Base-by-base conservation (phyloP, 2,329 filamentous ascomycete genomes). In the Aspergillus uvarum region DNA sequence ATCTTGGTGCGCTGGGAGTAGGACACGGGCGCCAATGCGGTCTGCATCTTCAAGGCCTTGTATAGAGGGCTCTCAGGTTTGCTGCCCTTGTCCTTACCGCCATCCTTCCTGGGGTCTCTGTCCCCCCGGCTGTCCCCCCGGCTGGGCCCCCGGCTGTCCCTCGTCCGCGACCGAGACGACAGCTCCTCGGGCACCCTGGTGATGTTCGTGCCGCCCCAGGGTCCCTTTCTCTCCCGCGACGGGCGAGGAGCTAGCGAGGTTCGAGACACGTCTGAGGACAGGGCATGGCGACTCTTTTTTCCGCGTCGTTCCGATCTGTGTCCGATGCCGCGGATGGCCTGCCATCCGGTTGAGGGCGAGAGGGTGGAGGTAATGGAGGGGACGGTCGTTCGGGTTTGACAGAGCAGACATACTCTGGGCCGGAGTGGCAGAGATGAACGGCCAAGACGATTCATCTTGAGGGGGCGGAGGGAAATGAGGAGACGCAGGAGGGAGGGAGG, bases 31-130 rank as follows among this genome's bases (percentile, higher is more conserved):
- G 90, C 81, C 64, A 98, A 80, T 2, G 90, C 83, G 54, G 87
- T 87, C 74, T 97, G 94, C 94, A 98, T 98, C 79, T 96, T 96
- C 75, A 98, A 81, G 4, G 94, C 93, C 73, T 96, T 93, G 76
- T 85, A 89, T 7, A 84, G 77, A 52, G 80, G 79, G 60, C 79
- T 75, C 63, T 81, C 79, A 2, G 26, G 26, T 72, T 81, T 75
- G 67, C 79, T 77, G 66, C 78, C 70, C 59, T 70, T 63, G 62
- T 74, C 70, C 54, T 73, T 63, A 26, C 70, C 73, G 35, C 69
- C 60, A 35, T 74, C 70, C 29, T 70, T 35, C 70, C 56, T 79
- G 70, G 61, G 77, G 73, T 64, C 77, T 81, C 54, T 79, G 72
- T 51, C 81, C 76, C 10, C 81, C 78, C 69, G 64, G 68, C 5